Percentiles rank a stretch among this genome's conserved stretches.
Conservation (phyloP, 331 rosid species). For the Quercus phellos region DNA sequence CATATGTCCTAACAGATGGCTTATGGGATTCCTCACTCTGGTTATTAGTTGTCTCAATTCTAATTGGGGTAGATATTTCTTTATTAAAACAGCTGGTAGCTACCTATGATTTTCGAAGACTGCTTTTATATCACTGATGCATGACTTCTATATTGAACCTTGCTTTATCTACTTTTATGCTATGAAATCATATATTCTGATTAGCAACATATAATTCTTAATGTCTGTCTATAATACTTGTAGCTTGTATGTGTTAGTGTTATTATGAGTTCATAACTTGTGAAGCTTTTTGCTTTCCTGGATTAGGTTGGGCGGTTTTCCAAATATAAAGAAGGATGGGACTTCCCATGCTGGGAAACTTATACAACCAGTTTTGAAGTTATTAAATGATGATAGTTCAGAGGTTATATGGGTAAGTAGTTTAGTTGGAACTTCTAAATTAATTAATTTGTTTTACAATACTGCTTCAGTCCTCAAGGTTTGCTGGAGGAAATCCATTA, state of each 20-base stretch:
- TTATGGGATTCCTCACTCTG: neutral
- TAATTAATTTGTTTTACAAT: neutral
- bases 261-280: neutral
- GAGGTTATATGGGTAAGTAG: slow-evolving; percentile 72
- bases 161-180: neutral
- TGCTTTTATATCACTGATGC: neutral
- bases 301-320: slow-evolving; percentile 66
- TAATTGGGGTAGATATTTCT: too few relatives aligned
- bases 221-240: neutral
- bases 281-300: slow-evolving; percentile 14
- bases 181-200: neutral
- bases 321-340: slow-evolving; percentile 63
- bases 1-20: neutral
- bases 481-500: neutral
- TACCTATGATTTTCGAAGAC: neutral
- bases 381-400: slow-evolving; percentile 59
- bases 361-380: slow-evolving; percentile 67
- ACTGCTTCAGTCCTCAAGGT: neutral
- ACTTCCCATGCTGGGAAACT: slow-evolving; percentile 60
- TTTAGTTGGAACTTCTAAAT: neutral
- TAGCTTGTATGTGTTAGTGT: neutral
- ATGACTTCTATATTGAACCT: neutral
- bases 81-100: neutral
- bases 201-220: neutral
- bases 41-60: too few relatives aligned